Evolutionary conservation across 2,329 filamentous ascomycete genomes (phyloP).

Genomic region (Claviceps monticola): DNA sequence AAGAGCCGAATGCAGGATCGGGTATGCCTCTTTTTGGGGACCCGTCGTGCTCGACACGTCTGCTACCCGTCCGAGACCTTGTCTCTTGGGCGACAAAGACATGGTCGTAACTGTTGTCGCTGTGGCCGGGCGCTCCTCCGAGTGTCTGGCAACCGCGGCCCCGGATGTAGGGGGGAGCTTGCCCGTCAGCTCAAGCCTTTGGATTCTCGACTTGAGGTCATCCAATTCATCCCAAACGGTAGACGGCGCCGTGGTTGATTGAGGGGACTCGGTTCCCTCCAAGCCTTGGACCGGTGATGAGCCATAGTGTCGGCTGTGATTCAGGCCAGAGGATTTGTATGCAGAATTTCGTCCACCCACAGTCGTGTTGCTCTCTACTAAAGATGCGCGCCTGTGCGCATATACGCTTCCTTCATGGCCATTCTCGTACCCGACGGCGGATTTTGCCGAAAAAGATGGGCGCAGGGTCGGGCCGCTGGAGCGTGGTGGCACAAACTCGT

Average conservation of each 20-base stretch:
- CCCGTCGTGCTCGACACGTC: conserved; percentile 28
- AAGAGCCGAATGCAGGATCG: conserved; percentile 67
- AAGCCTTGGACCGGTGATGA: conserved; percentile 41
- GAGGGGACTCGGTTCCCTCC: conserved; percentile 72
- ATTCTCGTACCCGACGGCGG: conserved; percentile 32
- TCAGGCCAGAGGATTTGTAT: conserved; percentile 22
- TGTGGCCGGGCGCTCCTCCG: conserved; percentile 73
- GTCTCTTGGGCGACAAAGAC: conserved; percentile 73
- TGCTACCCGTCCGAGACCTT: conserved; percentile 11
- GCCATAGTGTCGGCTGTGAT: conserved; percentile 30
- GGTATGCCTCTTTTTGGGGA: conserved; percentile 49
- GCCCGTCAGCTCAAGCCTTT: conserved; percentile 76
- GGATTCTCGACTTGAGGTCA: conserved; percentile 85
- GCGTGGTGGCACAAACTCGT: conserved; percentile 22
- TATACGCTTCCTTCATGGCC: conserved; percentile 15
- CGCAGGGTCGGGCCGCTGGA: conserved; percentile 19
- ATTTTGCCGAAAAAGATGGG: conserved; percentile 34
- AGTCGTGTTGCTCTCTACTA: conserved; percentile 31
- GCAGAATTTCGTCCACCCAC: conserved; percentile 28
- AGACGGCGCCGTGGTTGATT: conserved; percentile 77
- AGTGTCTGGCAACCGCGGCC: conserved; percentile 59
- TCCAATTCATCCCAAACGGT: conserved; percentile 97
- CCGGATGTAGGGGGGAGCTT: conserved; percentile 74
- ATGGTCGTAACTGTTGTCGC: conserved; percentile 84
- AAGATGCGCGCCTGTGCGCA: conserved; percentile 26